These are phyloP conservation scores for Inosperma sp. DNA, from an alignment of 768 basidiomycete genomes.

Conservation along the genomic window DNA sequence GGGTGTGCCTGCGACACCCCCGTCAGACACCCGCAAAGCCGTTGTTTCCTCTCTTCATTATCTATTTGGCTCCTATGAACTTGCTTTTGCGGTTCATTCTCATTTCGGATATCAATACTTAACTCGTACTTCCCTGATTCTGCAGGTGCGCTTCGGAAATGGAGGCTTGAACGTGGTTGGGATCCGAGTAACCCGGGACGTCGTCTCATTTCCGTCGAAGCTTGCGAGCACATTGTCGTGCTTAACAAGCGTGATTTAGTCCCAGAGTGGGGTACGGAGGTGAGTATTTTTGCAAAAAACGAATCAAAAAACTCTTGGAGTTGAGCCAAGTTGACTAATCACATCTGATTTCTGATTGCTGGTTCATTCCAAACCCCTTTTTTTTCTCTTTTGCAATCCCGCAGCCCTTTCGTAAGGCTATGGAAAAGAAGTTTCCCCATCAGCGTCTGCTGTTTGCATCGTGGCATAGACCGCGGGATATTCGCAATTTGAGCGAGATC, in stretches of 20 bases:
- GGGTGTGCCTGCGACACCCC: no score
- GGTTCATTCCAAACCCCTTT: no score
- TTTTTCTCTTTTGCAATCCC: conserved; percentile 10
- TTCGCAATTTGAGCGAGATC: conserved; percentile 57
- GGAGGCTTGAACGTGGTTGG: conserved; percentile 66
- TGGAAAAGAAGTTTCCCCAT: conserved; percentile 65
- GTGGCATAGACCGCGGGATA: conserved; percentile 62
- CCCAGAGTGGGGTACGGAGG: conserved; percentile 83
- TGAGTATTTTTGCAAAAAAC: conserved; percentile 34
- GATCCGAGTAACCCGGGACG: conserved; percentile 38
- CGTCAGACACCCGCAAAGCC: no score
- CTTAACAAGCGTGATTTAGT: conserved; percentile 93
- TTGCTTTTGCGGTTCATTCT: neutral
- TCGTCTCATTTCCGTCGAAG: conserved; percentile 36
- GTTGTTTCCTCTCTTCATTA: no score
- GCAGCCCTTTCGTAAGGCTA: conserved; percentile 71
- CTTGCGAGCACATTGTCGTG: conserved; percentile 84
- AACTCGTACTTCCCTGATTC: conserved; percentile 14
- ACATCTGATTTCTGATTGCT: no score
- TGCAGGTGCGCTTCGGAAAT: conserved; percentile 60
- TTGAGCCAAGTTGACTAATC: neutral
- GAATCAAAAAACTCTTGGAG: neutral
- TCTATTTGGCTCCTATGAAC: neutral
- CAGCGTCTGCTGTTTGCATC: conserved; percentile 69
- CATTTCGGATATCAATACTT: conserved; percentile 23